These are phyloP conservation scores for Entomophthora muscae DNA, from an alignment of 371 early-diverging fungal species.

Conservation along the genomic window DNA sequence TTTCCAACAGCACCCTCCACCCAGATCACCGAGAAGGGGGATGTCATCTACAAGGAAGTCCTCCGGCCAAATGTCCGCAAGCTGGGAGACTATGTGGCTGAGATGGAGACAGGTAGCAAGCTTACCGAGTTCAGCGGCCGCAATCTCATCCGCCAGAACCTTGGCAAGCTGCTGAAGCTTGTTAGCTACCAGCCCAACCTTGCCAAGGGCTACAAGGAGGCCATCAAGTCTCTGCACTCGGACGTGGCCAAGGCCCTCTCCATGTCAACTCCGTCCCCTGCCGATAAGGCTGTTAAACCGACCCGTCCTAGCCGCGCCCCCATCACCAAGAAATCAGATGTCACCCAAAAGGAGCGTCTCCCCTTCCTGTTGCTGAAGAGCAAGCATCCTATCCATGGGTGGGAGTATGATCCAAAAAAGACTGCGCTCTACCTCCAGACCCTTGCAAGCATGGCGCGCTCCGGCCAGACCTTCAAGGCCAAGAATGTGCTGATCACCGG, in stretches of 20 bases:
- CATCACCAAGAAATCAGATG: slow-evolving; percentile 22
- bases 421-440: slow-evolving; percentile 57
- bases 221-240: slow-evolving; percentile 46
- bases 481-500: slow-evolving; percentile 79
- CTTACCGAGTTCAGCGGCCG: slow-evolving; percentile 48
- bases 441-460: slow-evolving; percentile 43
- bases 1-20: slow-evolving; percentile 71
- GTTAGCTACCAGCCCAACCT: slow-evolving; percentile 55
- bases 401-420: slow-evolving; percentile 49
- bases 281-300: slow-evolving; percentile 24
- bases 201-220: slow-evolving; percentile 50
- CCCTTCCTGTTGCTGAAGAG: slow-evolving; percentile 62
- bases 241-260: slow-evolving; percentile 55
- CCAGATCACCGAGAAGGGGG: slow-evolving; percentile 53
- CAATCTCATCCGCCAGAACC: slow-evolving; percentile 56
- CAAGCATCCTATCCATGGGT: slow-evolving; percentile 38
- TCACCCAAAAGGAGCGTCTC: slow-evolving; percentile 37
- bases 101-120: slow-evolving; percentile 49
- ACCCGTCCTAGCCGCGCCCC: slow-evolving; percentile 23
- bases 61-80: slow-evolving; percentile 43
- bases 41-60: slow-evolving; percentile 66
- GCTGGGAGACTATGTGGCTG: slow-evolving; percentile 46
- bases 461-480: slow-evolving; percentile 65
- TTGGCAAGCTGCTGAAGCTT: slow-evolving; percentile 59
- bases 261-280: slow-evolving; percentile 46